These are phyloP conservation scores for Saccharomycopsis selenospora DNA, from an alignment of 805 yeast species.

Conservation along the genomic window DNA sequence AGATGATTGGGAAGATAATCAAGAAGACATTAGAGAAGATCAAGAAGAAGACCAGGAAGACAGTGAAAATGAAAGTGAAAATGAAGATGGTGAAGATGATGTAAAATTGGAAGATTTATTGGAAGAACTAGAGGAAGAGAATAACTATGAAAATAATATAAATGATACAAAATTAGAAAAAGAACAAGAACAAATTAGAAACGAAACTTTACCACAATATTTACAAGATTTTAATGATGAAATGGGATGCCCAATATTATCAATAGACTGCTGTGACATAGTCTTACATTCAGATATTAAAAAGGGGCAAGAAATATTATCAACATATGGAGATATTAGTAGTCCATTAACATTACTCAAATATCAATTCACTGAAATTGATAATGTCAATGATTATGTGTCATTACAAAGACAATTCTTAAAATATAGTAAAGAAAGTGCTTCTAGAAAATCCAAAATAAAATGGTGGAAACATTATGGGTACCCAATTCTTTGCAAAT, in stretches of 20 bases:
- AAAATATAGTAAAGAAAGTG: neutral
- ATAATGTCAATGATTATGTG: conserved; percentile 8
- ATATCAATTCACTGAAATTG: conserved; percentile 10
- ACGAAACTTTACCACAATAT: conserved; percentile 14
- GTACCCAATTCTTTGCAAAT: neutral
- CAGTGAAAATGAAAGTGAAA: conserved; percentile 19
- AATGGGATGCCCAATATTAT: conserved; percentile 27
- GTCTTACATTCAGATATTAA: conserved; percentile 38
- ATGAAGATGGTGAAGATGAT: conserved; percentile 22
- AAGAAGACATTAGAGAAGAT: conserved; percentile 15
- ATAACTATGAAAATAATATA: neutral
- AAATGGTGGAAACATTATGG: neutral
- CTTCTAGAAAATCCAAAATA: neutral
- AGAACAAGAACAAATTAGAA: neutral
- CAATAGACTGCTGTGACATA: conserved; percentile 67
- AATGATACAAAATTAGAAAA: neutral
- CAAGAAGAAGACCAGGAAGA: conserved; percentile 20
- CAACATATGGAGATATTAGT: conserved; percentile 50
- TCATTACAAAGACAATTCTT: conserved; percentile 6
- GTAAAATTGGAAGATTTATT: conserved; percentile 15
- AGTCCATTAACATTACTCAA: conserved; percentile 13
- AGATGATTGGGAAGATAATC: conserved; percentile 21
- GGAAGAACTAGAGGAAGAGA: conserved; percentile 4
- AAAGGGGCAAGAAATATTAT: conserved; percentile 58
- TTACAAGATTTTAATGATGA: conserved; percentile 19